Conservation (phyloP, 768 basidiomycete species). For the Boletus pseudo-olivaceus region DNA sequence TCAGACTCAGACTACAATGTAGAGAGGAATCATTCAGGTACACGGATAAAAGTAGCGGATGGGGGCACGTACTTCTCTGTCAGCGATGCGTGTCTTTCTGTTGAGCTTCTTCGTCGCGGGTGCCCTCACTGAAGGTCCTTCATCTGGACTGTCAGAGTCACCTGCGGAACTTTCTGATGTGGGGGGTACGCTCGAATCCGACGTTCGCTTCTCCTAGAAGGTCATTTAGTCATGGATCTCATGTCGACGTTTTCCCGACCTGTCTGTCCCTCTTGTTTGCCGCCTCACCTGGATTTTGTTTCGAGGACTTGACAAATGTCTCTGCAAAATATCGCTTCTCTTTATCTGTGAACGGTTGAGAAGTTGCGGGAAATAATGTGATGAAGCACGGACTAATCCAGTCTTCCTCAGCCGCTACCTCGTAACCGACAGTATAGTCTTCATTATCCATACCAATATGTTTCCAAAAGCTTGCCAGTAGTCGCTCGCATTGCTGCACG, state of each 20-base stretch:
- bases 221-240: background rate
- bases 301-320: conserved; percentile 24
- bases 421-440: conserved; percentile 50
- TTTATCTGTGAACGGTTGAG: conserved; percentile 26
- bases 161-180: conserved; percentile 7
- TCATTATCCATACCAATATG: conserved; percentile 55
- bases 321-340: conserved; percentile 38
- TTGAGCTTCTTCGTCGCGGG: background rate
- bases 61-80: conserved; percentile 12
- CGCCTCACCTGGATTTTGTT: conserved; percentile 12
- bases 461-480: conserved; percentile 63
- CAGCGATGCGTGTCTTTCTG: conserved; percentile 2
- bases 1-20: conserved; percentile 18
- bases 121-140: background rate
- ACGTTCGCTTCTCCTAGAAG: conserved; percentile 18
- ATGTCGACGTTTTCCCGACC: conserved; percentile 4
- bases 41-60: background rate
- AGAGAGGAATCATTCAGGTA: background rate
- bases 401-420: conserved; percentile 37
- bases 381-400: conserved; percentile 54
- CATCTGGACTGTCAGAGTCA: conserved; percentile 11
- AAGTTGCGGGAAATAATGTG: background rate
- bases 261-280: conserved; percentile 17
- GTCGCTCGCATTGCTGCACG: conserved; percentile 51
- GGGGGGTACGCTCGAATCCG: conserved; percentile 5